Evolutionary conservation across 2,329 filamentous ascomycete species (phyloP), one percentile per base, ranked within the genome.

Genomic region (Neofusicoccum ribis): DNA sequence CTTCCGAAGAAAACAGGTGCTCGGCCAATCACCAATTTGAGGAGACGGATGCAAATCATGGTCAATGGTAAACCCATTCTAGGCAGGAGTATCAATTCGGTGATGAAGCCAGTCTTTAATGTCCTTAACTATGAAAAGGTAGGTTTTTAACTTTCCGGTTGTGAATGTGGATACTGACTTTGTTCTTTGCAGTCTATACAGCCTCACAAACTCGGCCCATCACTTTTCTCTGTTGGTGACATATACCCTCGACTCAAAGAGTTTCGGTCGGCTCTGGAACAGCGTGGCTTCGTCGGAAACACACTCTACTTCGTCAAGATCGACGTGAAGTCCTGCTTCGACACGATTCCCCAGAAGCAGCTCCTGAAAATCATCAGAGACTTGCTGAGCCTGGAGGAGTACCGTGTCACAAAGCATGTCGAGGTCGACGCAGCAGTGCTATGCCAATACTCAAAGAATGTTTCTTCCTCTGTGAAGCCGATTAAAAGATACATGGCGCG

Each of bases 281-380:
- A 73, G 37, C 72, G 75, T 27, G 77, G 78, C 0, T 65, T 76
- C 1, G 68, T 69, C 0, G 70, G 77, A 0, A 71, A 73, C 8
- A 81, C 77, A 4, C 78, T 97, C 1, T 98, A 91, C 77, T 96
- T 98, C 77, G 93, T 89, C 67, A 99, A 99, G 75, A 83, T 96
- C 12, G 95, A 99, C 73, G 93, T 99, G 20, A 87, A 91, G 74
- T 88, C 92, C 2, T 96, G 94, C 70, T 99, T 97, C 74, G 95
- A 99, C 76, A 97, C 91, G 0, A 97, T 99, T 50, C 95, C 95
- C 0, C 95, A 98, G 74, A 78, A 85, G 31, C 86, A 87, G 0
- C 81, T 98, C 17, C 73, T 97, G 39, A 75, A 82, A 27, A 81
- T 98, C 31, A 85, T 96, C 68, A 79, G 83, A 47, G 74, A 76